Evolutionary conservation across 2,329 filamentous ascomycete species (phyloP).

Genomic region (Hirsutella minnesotensis): DNA sequence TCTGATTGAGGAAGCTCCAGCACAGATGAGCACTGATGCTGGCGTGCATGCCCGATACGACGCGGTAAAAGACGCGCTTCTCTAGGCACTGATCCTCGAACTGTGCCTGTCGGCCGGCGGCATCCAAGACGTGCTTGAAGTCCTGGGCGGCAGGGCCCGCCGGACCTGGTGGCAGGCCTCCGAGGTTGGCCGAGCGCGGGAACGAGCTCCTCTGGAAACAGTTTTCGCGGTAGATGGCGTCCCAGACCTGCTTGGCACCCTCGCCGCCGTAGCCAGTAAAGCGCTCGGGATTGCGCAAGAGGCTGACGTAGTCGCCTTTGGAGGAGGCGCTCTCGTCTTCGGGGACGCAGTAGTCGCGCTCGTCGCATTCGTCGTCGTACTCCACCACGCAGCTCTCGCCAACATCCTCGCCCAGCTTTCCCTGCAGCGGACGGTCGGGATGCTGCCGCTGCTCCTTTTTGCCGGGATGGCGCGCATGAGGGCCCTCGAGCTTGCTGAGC

Average conservation of each 20-base stretch:
- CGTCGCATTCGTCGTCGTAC: conserved; percentile 94
- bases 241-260: conserved; percentile 84
- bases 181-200: conserved; percentile 44
- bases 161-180: conserved; percentile 27
- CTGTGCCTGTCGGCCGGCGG: conserved; percentile 46
- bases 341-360: conserved; percentile 90
- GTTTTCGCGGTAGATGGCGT: conserved; percentile 93
- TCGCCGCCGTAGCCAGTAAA: conserved; percentile 89
- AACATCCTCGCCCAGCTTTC: conserved; percentile 71
- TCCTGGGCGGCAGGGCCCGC: conserved; percentile 44
- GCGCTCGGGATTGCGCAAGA: conserved; percentile 85
- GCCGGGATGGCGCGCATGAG: conserved; percentile 78
- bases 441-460: conserved; percentile 60
- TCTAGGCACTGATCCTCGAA: conserved; percentile 86
- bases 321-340: conserved; percentile 80
- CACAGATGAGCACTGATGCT: conserved; percentile 95
- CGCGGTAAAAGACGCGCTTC: conserved; percentile 95
- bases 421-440: conserved; percentile 63
- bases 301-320: conserved; percentile 93
- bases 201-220: conserved; percentile 70
- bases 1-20: conserved; percentile 92
- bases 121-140: conserved; percentile 49
- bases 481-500: conserved; percentile 83
- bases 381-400: conserved; percentile 95
- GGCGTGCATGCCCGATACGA: conserved; percentile 95